These are phyloP conservation scores for Rhodomyrtus tomentosa DNA, from an alignment of 345 rosid genomes.

Conservation along the genomic window DNA sequence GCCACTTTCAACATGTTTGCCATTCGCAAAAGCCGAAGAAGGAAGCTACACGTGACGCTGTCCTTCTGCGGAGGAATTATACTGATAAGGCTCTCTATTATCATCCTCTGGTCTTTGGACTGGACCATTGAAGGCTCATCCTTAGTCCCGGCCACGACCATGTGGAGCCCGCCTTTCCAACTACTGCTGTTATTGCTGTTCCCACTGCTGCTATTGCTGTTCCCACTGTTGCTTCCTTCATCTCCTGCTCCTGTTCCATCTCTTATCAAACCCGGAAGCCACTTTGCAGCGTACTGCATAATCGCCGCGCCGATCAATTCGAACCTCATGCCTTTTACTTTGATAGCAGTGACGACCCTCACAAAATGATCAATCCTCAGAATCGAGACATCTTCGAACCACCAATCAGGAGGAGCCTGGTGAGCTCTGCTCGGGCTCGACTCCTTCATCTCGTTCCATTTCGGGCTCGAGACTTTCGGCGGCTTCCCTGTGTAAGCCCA, in stretches of 20 bases:
- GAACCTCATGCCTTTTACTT: slow-evolving; percentile 93
- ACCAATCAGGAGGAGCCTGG: slow-evolving; percentile 93
- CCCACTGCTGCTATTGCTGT: slow-evolving; percentile 38
- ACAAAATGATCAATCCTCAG: slow-evolving; percentile 94
- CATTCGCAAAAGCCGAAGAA: slow-evolving; percentile 67
- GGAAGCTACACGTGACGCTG: slow-evolving; percentile 78
- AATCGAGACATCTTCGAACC: slow-evolving; percentile 95
- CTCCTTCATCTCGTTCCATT: slow-evolving; percentile 64
- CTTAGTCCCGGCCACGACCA: slow-evolving; percentile 52
- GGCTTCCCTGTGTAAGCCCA: slow-evolving; percentile 87
- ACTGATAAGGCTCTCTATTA: slow-evolving; percentile 79
- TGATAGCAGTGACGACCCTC: slow-evolving; percentile 86
- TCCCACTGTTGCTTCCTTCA: slow-evolving; percentile 46
- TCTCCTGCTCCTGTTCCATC: slow-evolving; percentile 38
- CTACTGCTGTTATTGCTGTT: too few relatives aligned
- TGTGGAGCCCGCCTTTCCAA: slow-evolving; percentile 90
- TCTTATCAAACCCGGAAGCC: slow-evolving; percentile 72
- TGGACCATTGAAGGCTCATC: slow-evolving; percentile 40
- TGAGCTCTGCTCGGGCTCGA: slow-evolving; percentile 75
- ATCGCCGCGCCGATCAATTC: slow-evolving; percentile 82
- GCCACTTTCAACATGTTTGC: slow-evolving; percentile 85
- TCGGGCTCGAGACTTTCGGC: slow-evolving; percentile 63
- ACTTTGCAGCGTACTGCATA: slow-evolving; percentile 76
- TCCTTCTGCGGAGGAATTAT: slow-evolving; percentile 90
- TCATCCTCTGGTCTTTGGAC: slow-evolving; percentile 77